A percentile compares a stretch with the other conserved stretches of the same genome.
Evolutionary conservation across 2,329 filamentous ascomycete species (phyloP).

Genomic region (Pyrenochaeta sp.): DNA sequence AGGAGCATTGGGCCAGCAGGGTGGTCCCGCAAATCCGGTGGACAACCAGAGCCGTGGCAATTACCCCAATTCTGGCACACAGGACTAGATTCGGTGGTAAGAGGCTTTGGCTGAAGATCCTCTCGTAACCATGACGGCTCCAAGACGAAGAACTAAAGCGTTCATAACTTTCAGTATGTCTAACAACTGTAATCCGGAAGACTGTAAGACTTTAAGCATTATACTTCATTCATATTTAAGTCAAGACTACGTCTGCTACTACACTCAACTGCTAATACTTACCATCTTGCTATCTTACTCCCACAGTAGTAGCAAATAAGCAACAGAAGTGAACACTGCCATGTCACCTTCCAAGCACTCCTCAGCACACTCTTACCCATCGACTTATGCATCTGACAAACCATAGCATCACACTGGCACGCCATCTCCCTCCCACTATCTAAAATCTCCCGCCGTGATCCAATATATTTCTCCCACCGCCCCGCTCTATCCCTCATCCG

Average conservation of each 20-base stretch:
- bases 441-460: not conserved
- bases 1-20: slow-evolving; percentile 55
- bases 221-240: not conserved
- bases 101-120: not conserved
- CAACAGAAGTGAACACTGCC: too few relatives aligned
- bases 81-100: not conserved
- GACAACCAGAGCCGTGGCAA: slow-evolving; percentile 27
- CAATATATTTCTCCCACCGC: not conserved
- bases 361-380: not conserved
- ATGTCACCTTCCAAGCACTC: not conserved
- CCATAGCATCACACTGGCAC: not conserved
- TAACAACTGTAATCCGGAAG: too few relatives aligned
- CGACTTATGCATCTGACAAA: not conserved
- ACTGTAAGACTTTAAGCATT: not conserved
- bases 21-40: slow-evolving; percentile 55
- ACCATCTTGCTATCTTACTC: too few relatives aligned
- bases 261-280: too few relatives aligned
- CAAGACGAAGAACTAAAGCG: not conserved
- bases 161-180: too few relatives aligned
- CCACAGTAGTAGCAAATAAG: too few relatives aligned
- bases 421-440: not conserved
- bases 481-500: not conserved
- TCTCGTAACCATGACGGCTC: not conserved
- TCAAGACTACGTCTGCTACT: not conserved
- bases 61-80: slow-evolving; percentile 36